Percentiles rank a stretch among this genome's conserved stretches.
phyloP scores from a whole-genome alignment of 73 alveolate species.

The Paramecium tetraurelia region DNA sequence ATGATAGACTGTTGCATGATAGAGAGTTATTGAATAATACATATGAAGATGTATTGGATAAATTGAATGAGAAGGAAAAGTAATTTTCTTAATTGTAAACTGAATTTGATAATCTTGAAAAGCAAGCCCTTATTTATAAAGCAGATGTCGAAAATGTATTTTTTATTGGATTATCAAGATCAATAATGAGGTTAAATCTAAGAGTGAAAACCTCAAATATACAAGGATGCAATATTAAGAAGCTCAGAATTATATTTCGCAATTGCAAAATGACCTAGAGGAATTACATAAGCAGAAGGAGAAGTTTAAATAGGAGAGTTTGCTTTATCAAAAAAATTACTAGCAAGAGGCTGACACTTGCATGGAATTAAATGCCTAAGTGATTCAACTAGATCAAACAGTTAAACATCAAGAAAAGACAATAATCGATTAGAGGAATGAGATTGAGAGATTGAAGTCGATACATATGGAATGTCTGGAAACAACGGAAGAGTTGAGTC shows the following conservation, averaged over 20 bases:
- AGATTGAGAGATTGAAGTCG: conserved; percentile 15
- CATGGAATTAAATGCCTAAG: conserved; percentile 41
- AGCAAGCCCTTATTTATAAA: background rate
- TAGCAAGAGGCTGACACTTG: conserved; percentile 34
- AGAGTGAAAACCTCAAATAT: conserved; percentile 39
- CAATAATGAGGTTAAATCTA: background rate
- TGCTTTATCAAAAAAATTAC: background rate
- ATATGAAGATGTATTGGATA: conserved; percentile 40
- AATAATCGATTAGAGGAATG: background rate
- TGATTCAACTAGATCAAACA: conserved; percentile 5
- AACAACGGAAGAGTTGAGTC: background rate
- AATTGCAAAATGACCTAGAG: conserved; percentile 17
- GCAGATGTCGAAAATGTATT: conserved; percentile 18
- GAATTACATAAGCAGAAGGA: conserved; percentile 33
- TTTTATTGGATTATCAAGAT: background rate
- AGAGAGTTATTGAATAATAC: conserved; percentile 1
- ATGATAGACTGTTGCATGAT: conserved; percentile 17
- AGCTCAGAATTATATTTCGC: conserved; percentile 24
- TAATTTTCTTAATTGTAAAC: background rate
- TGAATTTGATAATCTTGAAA: conserved; percentile 18
- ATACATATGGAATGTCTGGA: conserved; percentile 14
- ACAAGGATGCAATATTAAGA: conserved; percentile 26
- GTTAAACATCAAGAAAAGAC: conserved; percentile 1
- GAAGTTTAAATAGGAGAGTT: conserved; percentile 9
- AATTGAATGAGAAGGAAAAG: background rate